phyloP scores from a whole-genome alignment of 139 green algal species.

The Parachlorella kessleri region DNA sequence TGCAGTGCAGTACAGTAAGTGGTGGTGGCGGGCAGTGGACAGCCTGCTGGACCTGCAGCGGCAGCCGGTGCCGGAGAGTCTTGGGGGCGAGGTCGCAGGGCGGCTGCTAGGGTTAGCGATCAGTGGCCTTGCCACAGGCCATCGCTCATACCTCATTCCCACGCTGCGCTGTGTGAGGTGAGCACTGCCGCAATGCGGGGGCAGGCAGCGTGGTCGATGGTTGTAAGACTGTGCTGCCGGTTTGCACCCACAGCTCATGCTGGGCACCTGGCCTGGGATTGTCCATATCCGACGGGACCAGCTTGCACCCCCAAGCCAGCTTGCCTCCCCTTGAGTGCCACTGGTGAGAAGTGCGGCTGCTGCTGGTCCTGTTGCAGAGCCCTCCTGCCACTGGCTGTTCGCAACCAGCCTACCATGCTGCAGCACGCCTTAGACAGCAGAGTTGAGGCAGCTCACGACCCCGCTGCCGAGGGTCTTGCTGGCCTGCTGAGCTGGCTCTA shows the following conservation, averaged over 20 bases:
- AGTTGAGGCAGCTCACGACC: too few species aligned
- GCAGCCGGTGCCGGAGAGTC: background rate
- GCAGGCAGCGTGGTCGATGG: too few species aligned
- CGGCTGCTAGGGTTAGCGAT: background rate
- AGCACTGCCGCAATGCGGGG: background rate
- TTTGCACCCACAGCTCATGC: too few species aligned
- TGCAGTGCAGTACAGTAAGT: background rate
- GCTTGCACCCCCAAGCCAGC: too few species aligned
- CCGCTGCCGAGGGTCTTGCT: background rate
- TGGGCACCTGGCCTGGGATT: too few species aligned
- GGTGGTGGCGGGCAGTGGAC: background rate
- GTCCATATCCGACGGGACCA: too few species aligned
- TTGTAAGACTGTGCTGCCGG: too few species aligned
- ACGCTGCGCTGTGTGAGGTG: background rate
- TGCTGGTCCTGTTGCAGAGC: conserved; percentile 3
- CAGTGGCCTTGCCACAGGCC: background rate
- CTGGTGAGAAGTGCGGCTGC: background rate
- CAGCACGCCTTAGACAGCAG: too few species aligned
- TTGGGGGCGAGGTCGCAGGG: background rate
- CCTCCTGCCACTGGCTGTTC: background rate
- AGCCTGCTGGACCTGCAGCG: background rate
- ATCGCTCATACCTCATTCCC: background rate
- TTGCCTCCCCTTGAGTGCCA: too few species aligned
- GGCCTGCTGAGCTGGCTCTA: background rate
- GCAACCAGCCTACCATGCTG: background rate